Evolutionary conservation across 1,139 yeast species (phyloP), one percentile per base, ranked within the genome.

Genomic region (Waltiozyma solani): DNA sequence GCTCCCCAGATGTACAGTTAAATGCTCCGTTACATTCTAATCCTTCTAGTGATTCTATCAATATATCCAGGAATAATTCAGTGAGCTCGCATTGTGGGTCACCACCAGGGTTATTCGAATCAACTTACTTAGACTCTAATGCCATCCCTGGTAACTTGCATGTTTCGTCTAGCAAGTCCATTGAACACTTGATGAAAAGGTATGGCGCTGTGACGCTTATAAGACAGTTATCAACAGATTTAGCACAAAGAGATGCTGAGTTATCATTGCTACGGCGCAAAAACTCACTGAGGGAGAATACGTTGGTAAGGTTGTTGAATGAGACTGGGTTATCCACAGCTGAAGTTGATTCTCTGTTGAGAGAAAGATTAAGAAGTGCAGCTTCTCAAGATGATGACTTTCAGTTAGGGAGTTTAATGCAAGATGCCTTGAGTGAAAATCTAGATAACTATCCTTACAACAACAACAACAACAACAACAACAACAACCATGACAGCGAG

Each of bases 181-280:
- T 65, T 14, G 54, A 60, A 19, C 53, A 60, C 11, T 64, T 69
- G 40, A 59, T 72, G 6, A 52, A 52, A 3, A 56, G 66, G 22
- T 60, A 64, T 40, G 73, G 76, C 19, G 64, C 73, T 0, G 53
- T 62, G 6, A 53, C 56, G 2, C 60, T 73, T 22, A 63, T 73
- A 5, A 59, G 69, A 29, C 79, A 72, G 48, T 54, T 73, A 23
- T 70, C 76, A 0, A 48, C 62, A 1, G 79, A 73, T 43, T 51
- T 74, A 41, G 71, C 75, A 1, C 59, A 62, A 32, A 63, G 73
- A 34, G 77, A 73, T 43, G 60, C 69, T 3, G 76, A 72, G 45
- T 56, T 72, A 35, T 57, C 66, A 4, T 47, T 68, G 29, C 47
- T 66, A 29, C 58, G 71, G 18, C 62, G 65, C 42, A 64, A 62